A percentile compares a stretch with the other conserved stretches of the same genome.
Conservation (phyloP, 371 early-diverging fungal genomes). For the Circinella minor region DNA sequence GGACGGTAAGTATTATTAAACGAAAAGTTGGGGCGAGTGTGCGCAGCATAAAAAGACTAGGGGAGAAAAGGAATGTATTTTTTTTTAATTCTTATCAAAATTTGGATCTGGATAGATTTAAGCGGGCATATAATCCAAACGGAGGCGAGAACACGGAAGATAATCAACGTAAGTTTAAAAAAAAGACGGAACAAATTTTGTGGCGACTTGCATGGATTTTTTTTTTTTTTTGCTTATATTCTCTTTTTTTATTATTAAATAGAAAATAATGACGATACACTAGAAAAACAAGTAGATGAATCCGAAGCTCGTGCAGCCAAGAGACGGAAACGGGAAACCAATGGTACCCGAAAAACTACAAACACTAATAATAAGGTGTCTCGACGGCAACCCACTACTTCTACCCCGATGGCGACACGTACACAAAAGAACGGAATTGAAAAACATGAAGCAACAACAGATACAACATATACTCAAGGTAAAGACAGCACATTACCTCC, state of each 20-base stretch:
- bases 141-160: conserved; percentile 18
- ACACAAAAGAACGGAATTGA: conserved; percentile 6
- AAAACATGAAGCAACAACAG: conserved; percentile 1
- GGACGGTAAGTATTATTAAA: conserved; percentile 31
- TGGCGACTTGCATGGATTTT: neutral
- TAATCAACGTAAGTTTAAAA: too few species aligned
- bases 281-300: conserved; percentile 12
- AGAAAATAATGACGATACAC: neutral
- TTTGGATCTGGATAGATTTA: conserved; percentile 15
- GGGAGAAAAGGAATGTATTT: neutral
- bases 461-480: conserved; percentile 17
- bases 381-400: conserved; percentile 3
- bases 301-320: conserved; percentile 31
- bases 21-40: conserved; percentile 25
- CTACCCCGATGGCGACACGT: conserved; percentile 15
- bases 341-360: conserved; percentile 28
- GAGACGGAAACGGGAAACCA: conserved; percentile 36
- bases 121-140: conserved; percentile 32
- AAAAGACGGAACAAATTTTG: neutral
- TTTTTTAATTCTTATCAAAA: conserved; percentile 5
- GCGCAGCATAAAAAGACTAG: neutral
- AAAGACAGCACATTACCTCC: neutral
- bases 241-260: neutral
- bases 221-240: neutral
- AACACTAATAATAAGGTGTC: conserved; percentile 6